phyloP scores from a whole-genome alignment of 371 early-diverging fungal species.

The Rhizopus stolonifer region DNA sequence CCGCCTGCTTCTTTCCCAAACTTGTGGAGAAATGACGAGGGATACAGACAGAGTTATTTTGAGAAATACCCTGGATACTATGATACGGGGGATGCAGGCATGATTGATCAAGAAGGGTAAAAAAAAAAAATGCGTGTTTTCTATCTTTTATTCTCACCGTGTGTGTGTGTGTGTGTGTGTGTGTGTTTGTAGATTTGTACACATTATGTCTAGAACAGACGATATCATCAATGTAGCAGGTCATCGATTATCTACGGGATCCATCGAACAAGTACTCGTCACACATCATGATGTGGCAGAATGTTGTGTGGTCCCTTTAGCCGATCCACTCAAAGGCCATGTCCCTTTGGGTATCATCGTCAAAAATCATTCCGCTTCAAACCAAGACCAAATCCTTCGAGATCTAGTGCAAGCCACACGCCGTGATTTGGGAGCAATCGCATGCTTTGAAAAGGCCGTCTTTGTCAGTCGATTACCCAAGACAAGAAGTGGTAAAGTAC shows the following conservation, averaged over 20 bases:
- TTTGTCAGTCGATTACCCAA: constrained; percentile 84
- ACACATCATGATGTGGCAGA: constrained; percentile 76
- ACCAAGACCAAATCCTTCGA: constrained; percentile 33
- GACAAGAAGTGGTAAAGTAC: constrained; percentile 90
- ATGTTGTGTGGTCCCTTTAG: constrained; percentile 68
- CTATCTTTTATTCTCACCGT: background rate
- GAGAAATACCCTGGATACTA: constrained; percentile 78
- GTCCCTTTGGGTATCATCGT: constrained; percentile 68
- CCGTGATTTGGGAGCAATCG: constrained; percentile 74
- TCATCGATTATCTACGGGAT: constrained; percentile 92
- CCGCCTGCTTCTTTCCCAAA: constrained; percentile 76
- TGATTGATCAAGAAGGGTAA: constrained; percentile 73
- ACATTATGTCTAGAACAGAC: constrained; percentile 86
- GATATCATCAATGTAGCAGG: constrained; percentile 94
- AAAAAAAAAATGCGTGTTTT: background rate
- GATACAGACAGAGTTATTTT: constrained; percentile 80
- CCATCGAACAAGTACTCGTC: constrained; percentile 82
- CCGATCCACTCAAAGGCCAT: constrained; percentile 68
- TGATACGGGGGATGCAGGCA: constrained; percentile 85
- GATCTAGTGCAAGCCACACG: constrained; percentile 56
- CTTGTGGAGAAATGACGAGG: constrained; percentile 75
- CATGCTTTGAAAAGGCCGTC: constrained; percentile 67
- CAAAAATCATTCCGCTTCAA: constrained; percentile 30
- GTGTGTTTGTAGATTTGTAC: constrained; percentile 57
- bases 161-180: too few species aligned